phyloP scores from a whole-genome alignment of 2,329 filamentous ascomycete genomes.

The Allantophomopsis cytisporea region DNA sequence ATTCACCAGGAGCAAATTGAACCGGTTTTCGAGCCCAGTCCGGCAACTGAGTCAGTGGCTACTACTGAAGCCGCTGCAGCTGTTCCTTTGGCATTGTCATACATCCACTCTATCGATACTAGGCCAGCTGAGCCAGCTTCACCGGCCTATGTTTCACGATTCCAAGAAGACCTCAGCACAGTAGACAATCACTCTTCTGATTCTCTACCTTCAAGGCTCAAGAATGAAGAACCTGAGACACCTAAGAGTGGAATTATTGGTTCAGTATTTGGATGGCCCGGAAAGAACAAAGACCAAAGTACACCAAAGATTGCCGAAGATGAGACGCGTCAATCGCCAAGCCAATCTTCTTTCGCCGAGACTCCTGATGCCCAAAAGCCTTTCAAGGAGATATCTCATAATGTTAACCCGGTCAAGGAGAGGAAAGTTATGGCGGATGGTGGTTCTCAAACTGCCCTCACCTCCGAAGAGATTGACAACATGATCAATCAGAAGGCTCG shows the following conservation, averaged over 20 bases:
- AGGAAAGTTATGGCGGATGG: conserved; percentile 45
- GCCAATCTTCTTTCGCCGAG: conserved; percentile 27
- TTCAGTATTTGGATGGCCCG: conserved; percentile 26
- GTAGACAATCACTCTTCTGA: background rate
- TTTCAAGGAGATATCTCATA: conserved; percentile 50
- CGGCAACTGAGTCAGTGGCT: conserved; percentile 10
- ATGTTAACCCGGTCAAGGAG: conserved; percentile 29
- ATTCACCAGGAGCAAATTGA: background rate
- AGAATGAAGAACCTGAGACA: conserved; percentile 21
- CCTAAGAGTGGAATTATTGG: conserved; percentile 26
- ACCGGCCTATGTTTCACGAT: conserved; percentile 7
- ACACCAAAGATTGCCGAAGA: conserved; percentile 48
- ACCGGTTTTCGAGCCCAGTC: conserved; percentile 10
- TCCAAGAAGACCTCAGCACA: conserved; percentile 10
- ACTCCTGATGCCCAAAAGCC: conserved; percentile 41
- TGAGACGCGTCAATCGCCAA: conserved; percentile 40
- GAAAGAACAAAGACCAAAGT: conserved; percentile 23
- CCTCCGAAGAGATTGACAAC: conserved; percentile 68
- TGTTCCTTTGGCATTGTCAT: conserved; percentile 5
- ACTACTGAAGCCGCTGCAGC: conserved; percentile 1
- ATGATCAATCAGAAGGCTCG: conserved; percentile 44
- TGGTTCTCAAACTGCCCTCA: conserved; percentile 71
- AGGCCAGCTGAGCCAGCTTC: conserved; percentile 8
- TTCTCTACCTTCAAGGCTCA: conserved; percentile 2
- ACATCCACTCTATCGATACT: conserved; percentile 1